phyloP scores from a whole-genome alignment of 805 yeast genomes.

The Saccharomycopsis fibuligera region DNA sequence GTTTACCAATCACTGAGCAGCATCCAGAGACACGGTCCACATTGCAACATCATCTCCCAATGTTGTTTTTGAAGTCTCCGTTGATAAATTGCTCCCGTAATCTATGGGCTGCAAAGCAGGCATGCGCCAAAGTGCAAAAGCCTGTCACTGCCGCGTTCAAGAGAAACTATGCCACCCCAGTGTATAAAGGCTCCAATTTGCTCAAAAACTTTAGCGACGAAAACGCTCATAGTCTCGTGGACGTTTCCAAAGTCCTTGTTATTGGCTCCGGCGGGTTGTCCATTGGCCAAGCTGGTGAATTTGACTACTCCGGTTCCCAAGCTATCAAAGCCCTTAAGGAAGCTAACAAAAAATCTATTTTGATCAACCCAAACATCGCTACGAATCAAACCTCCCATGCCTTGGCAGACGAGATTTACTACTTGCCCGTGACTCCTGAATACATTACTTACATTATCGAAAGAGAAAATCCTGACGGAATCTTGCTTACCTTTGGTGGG shows the following conservation, averaged over 20 bases:
- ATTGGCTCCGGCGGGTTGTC: constrained; percentile 97
- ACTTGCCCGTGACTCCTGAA: constrained; percentile 94
- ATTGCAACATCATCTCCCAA: no score
- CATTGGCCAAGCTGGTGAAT: constrained; percentile 98
- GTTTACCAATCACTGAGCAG: no score
- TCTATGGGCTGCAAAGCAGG: no score
- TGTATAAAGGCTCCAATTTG: constrained; percentile 59
- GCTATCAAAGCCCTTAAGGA: constrained; percentile 94
- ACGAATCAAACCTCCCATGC: constrained; percentile 95
- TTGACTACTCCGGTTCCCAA: constrained; percentile 95
- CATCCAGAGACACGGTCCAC: no score
- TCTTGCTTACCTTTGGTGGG: constrained; percentile 94
- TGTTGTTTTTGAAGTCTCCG: neutral
- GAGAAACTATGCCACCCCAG: constrained; percentile 9
- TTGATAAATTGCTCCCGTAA: neutral
- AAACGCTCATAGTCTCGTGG: constrained; percentile 62
- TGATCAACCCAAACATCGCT: constrained; percentile 94
- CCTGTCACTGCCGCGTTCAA: neutral
- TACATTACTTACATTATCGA: constrained; percentile 92
- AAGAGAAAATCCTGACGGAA: constrained; percentile 95
- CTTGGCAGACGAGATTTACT: constrained; percentile 91
- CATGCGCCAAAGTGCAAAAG: neutral
- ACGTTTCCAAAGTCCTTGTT: constrained; percentile 79
- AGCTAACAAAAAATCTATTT: constrained; percentile 76
- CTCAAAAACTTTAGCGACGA: constrained; percentile 52